A percentile compares a stretch with the other conserved stretches of the same genome.
Evolutionary conservation across 495 filamentous ascomycete species (phyloP).

Genomic region (Podospora comata): DNA sequence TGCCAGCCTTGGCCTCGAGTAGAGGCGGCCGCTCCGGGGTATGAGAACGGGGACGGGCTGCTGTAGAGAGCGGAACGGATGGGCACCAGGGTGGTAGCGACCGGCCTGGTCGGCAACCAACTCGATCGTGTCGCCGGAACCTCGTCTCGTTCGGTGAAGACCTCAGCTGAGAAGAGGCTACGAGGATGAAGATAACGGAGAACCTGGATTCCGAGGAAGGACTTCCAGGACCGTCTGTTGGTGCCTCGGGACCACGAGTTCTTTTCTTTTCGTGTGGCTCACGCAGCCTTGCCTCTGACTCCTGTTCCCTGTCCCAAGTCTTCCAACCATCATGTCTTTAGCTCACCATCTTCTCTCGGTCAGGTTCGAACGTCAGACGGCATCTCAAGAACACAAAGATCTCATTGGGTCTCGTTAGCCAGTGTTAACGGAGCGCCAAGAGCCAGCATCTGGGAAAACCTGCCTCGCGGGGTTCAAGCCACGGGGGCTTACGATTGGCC

Average conservation of each 20-base stretch:
- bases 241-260: background rate
- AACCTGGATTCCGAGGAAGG: background rate
- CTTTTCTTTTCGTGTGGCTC: background rate
- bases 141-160: background rate
- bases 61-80: background rate
- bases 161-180: background rate
- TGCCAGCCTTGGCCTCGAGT: background rate
- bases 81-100: background rate
- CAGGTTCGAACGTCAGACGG: background rate
- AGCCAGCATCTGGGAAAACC: background rate
- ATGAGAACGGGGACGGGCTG: background rate
- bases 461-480: conserved; percentile 9
- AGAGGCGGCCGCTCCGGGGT: background rate
- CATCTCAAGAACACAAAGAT: background rate
- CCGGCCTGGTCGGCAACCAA: background rate
- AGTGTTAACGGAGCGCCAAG: background rate
- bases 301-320: background rate
- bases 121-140: background rate
- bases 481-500: conserved; percentile 6
- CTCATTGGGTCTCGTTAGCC: background rate
- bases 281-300: background rate
- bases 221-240: background rate
- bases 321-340: background rate
- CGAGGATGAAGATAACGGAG: background rate
- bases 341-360: background rate